Base-by-base conservation (phyloP, 2,329 filamentous ascomycete species). In the Dissoconium aciculare region DNA sequence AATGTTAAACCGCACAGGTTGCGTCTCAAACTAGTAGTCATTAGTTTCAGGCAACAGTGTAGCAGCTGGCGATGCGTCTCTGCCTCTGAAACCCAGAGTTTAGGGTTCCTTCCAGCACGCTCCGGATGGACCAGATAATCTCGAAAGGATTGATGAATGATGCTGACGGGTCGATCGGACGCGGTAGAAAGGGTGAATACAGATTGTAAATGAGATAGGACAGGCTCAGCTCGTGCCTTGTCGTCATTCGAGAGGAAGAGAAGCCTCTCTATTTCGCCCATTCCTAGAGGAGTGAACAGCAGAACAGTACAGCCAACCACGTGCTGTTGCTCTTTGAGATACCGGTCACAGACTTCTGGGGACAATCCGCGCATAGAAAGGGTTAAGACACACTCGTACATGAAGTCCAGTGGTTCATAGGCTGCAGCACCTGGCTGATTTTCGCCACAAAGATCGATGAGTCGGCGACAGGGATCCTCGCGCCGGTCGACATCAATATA, bases 361-460 rank as follows among this genome's bases (percentile, higher is more conserved):
- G n/a, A 23, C 19, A 23, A 8, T 23, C 19, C 19, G 8, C 19
- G 19, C 19, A 23, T 23, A 23, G n/a, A 23, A 23, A 23, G n/a
- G n/a, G 19, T 23, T 23, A 23, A 23, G 19, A 23, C 19, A 23
- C n/a, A 23, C 19, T 23, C 19, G n/a, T 23, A 23, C 19, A 23
- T 23, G 8, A 23, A 23, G 19, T 23, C 19, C 19, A 23, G 19
- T n/a, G 19, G 19, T 23, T 8, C 19, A 23, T 23, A 23, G n/a
- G 19, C 19, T 23, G 19, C 19, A 23, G 19, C 19, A 23, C n/a
- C n/a, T 8, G 19, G 19, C 19, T 23, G n/a, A 23, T 23, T 23
- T n/a, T 23, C 19, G 19, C 19, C 19, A 23, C n/a, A 23, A 23
- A 23, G 19, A 8, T 23, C 8, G n/a, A 23, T 23, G n/a, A 23